Evolutionary conservation across 2,329 filamentous ascomycete genomes (phyloP), one percentile per base, ranked within the genome.

Genomic region (Microdochium bolleyi): DNA sequence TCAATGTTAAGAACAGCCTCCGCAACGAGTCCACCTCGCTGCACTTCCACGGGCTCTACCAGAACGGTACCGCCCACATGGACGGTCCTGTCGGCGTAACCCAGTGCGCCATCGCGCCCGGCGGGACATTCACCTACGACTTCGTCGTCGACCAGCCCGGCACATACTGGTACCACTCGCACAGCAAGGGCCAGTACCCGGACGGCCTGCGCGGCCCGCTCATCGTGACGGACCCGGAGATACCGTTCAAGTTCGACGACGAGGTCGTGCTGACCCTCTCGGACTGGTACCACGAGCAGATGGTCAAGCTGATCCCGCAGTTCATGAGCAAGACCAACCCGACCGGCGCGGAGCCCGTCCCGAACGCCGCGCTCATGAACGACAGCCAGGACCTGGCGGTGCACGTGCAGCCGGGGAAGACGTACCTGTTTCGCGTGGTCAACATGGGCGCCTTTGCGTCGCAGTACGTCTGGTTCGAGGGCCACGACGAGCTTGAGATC

Each of bases 121-220:
- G 86, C 3, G 68, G 71, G n/a, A 78, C 72, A 11, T 84, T 90
- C 60, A 83, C 78, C 2, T 91, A 89, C 66, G 79, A 86, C 64
- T 88, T 89, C 62, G 85, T 77, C 2, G 81, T 85, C 64, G 62
- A 82, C 49, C 85, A 89, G 70, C 77, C 84, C 0, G 88, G 87
- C 25, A 88, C 86, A 1, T 91, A 89, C 67, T 91, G 87, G 88
- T 92, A 91, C 59, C 86, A 89, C 64, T 86, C 83, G 3, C 86
- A 89, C 62, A 76, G 77, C 22, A 74, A 76, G 56, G 83, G 78
- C 24, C 85, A 88, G 63, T 89, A 88, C 56, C 84, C 85, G 1
- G 86, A 89, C 63, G 86, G 86, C 11, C 72, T 88, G 5, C 76
- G 85, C 22, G 84, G 77, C 0, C 76, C 84, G 1, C 67, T 88